Evolutionary conservation across 2,329 filamentous ascomycete species (phyloP), one percentile per base, ranked within the genome.

Genomic region (Colletotrichum gigasporum): DNA sequence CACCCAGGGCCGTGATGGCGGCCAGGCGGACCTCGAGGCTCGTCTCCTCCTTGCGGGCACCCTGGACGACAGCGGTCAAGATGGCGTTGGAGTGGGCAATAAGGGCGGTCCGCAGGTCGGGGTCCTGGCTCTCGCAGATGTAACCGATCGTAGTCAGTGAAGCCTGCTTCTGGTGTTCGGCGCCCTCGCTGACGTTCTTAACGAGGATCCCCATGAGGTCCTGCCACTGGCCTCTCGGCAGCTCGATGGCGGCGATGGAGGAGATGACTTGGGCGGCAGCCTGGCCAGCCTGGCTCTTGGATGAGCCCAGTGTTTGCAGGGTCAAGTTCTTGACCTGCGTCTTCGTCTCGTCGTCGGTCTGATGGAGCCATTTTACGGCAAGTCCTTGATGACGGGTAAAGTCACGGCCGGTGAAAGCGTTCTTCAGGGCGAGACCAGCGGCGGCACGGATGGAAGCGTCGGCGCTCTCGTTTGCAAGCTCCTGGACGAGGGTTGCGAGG

Each of bases 131-230:
- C 79, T 99, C 96, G 85, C 96, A 99, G 73, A 99, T 95, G 82
- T 96, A 99, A 71, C 96, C 96, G 78, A 99, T 97, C n/a, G 95
- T 91, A 62, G 93, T 95, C 74, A 99, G 83, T 44, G 95, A 98
- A 41, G 94, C 87, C 82, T 97, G 94, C 85, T 98, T 99, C 77
- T 97, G 89, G 80, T 94, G 89, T 75, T 94, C 91, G 72, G 85
- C 87, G 69, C 95, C 96, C 69, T 90, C 88, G 77, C 92, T 95
- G 70, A 99, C 94, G 78, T 96, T 97, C 79, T 95, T 91, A 69
- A 99, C 96, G 70, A 99, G 85, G 32, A 87, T 87, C 66, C 88
- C 85, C 91, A 99, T 94, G 70, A 99, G 85, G 77, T 98, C 94
- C 55, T 88, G 87, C 96, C 96, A 99, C 84, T 97, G 92, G 74